Percentiles rank a stretch among this genome's conserved stretches.
Evolutionary conservation across 2,329 filamentous ascomycete genomes (phyloP).

Genomic region (Penicillium paneum): DNA sequence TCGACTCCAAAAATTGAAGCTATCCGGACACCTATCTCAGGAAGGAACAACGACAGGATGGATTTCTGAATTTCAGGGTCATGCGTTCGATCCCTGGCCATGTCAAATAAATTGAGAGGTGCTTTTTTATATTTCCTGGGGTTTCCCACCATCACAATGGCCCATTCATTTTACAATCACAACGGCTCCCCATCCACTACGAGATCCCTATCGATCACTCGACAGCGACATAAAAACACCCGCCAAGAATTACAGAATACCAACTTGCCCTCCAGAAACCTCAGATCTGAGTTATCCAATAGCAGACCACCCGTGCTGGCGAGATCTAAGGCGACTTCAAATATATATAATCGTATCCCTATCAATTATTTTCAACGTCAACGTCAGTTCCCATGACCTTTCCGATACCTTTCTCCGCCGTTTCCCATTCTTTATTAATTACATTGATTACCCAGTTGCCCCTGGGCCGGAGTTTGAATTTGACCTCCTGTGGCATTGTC

Average conservation of each 20-base stretch:
- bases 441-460: constrained; percentile 16
- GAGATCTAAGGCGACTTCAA: neutral
- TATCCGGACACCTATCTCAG: neutral
- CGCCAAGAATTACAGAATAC: no score
- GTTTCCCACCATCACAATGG: neutral
- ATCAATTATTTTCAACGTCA: constrained; percentile 16
- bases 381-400: constrained; percentile 15
- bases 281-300: neutral
- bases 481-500: constrained; percentile 20
- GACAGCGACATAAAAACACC: no score
- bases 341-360: neutral
- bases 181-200: neutral
- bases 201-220: no score
- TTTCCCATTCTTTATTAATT: constrained; percentile 18
- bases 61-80: no score
- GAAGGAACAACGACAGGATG: neutral
- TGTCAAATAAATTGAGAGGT: neutral
- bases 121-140: neutral
- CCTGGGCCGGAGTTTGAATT: constrained; percentile 19
- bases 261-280: no score
- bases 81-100: neutral
- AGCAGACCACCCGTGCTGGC: neutral
- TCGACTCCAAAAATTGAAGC: neutral
- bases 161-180: neutral
- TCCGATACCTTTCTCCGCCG: constrained; percentile 15